These are phyloP conservation scores for Cutaneotrichosporon sp. DNA, from an alignment of 1,284 basidiomycete genomes.

Conservation along the genomic window DNA sequence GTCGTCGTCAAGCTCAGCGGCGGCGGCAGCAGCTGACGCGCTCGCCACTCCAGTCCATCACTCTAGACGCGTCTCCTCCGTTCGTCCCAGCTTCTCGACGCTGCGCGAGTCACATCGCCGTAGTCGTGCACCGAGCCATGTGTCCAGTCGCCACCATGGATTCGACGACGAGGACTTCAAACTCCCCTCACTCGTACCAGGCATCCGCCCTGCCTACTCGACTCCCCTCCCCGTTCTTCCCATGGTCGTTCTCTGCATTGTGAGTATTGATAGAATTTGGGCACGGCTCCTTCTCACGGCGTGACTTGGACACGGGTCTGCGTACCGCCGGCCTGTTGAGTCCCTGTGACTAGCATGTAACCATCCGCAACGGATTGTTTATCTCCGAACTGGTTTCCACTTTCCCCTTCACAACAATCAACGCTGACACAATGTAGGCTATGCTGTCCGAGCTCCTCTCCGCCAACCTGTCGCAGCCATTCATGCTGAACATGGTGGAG, in stretches of 20 bases:
- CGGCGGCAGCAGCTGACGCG: constrained; percentile 1
- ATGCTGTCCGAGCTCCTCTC: constrained; percentile 90
- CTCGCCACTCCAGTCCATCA: constrained; percentile 2
- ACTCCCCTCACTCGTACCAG: constrained; percentile 45
- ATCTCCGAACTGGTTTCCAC: background rate
- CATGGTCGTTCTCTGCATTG: constrained; percentile 86
- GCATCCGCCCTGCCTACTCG: constrained; percentile 48
- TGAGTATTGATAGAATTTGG: constrained; percentile 51
- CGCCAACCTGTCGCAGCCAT: constrained; percentile 84
- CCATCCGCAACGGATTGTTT: no score
- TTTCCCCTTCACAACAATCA: background rate
- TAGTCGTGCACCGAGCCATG: background rate
- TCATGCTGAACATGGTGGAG: constrained; percentile 88
- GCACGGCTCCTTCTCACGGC: background rate
- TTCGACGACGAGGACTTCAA: constrained; percentile 33
- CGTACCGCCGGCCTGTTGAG: background rate
- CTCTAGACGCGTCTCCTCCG: constrained; percentile 2
- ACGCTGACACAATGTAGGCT: constrained; percentile 54
- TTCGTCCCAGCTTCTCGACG: constrained; percentile 14
- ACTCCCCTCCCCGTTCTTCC: constrained; percentile 82
- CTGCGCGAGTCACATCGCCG: constrained; percentile 4
- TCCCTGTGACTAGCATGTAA: background rate
- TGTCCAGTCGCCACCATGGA: constrained; percentile 1
- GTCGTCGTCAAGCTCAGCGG: background rate
- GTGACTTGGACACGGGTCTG: constrained; percentile 1